Base-by-base conservation (phyloP, 2,329 filamentous ascomycete genomes). In the Pyrenophora graminea region DNA sequence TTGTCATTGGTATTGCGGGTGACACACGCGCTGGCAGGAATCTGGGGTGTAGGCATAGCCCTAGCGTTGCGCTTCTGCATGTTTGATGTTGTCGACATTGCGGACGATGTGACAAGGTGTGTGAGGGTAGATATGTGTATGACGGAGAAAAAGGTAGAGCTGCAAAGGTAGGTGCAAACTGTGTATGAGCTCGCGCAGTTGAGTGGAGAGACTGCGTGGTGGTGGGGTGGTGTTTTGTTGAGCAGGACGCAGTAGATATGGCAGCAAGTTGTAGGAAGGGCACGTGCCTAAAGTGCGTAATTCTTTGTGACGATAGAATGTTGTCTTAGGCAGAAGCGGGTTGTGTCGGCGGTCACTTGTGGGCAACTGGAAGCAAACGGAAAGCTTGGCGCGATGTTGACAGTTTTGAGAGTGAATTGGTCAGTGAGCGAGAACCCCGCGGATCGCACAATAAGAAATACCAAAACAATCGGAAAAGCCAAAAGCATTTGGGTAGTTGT, bases 281-380 rank as follows among this genome's bases (percentile, higher is more conserved):
- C 19, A 42, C 23, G 33, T 38, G 33, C 27, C 25, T 10, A 30
- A 30, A 17, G n/a, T 31, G 10, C 3, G 4, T 39, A n/a, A n/a
- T 10, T 48, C 25, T 42, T 19, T 8, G 12, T 30, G 8, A 21
- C 32, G 7, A 32, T 27, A 27, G 13, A 25, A 7, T 3, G 21
- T 23, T 23, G 23, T 3, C 9, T 30, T 18, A 48, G 32, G 46
- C 39, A 37, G 39, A 21, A 38, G 39, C 33, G 31, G 38, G 19
- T 41, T 30, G 45, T 21, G 27, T 27, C 34, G 27, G 10, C 27
- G 27, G 27, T 36, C 17, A 38, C 19, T 18, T 18, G 3, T 38
- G 34, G 18, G 30, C 30, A 48, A 30, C 23, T 32, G 32, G 32
- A 39, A 19, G 40, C 45, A 52, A 52, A 36, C 39, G 23, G 30